phyloP scores from a whole-genome alignment of 2,329 filamentous ascomycete species.

The Alternaria angustiovoidea region DNA sequence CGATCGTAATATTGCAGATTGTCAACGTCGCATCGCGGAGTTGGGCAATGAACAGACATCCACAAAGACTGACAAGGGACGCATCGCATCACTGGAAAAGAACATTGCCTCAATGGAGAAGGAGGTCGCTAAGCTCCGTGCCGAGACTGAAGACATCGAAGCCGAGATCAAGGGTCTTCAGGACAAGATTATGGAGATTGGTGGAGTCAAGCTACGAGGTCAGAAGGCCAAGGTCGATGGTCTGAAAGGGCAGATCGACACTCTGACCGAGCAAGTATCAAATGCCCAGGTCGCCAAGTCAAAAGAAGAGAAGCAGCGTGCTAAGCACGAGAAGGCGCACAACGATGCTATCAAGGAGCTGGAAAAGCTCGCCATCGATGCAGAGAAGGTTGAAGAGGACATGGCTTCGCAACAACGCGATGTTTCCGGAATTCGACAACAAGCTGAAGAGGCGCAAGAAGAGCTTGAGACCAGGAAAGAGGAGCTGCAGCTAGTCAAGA shows the following conservation, averaged over 20 bases:
- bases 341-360: slow-evolving; percentile 82
- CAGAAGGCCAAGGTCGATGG: slow-evolving; percentile 92
- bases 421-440: slow-evolving; percentile 74
- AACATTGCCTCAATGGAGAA: slow-evolving; percentile 77
- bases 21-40: slow-evolving; percentile 85
- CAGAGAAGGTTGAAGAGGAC: slow-evolving; percentile 80
- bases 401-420: slow-evolving; percentile 78
- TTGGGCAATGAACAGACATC: slow-evolving; percentile 81
- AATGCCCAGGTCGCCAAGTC: slow-evolving; percentile 85
- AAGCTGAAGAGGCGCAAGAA: slow-evolving; percentile 82
- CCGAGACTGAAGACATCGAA: slow-evolving; percentile 88
- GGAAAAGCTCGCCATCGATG: slow-evolving; percentile 72
- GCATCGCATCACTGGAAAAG: slow-evolving; percentile 76
- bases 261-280: slow-evolving; percentile 81
- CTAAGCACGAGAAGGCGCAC: slow-evolving; percentile 85
- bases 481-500: slow-evolving; percentile 80
- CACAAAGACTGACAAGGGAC: slow-evolving; percentile 79
- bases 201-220: slow-evolving; percentile 87
- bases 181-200: slow-evolving; percentile 98
- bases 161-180: slow-evolving; percentile 92
- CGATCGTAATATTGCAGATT: slow-evolving; percentile 82
- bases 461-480: slow-evolving; percentile 79
- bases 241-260: slow-evolving; percentile 80
- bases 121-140: slow-evolving; percentile 80
- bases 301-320: slow-evolving; percentile 91